Conservation (phyloP, 129 eudicot species). For the Tanacetum coccineum region DNA sequence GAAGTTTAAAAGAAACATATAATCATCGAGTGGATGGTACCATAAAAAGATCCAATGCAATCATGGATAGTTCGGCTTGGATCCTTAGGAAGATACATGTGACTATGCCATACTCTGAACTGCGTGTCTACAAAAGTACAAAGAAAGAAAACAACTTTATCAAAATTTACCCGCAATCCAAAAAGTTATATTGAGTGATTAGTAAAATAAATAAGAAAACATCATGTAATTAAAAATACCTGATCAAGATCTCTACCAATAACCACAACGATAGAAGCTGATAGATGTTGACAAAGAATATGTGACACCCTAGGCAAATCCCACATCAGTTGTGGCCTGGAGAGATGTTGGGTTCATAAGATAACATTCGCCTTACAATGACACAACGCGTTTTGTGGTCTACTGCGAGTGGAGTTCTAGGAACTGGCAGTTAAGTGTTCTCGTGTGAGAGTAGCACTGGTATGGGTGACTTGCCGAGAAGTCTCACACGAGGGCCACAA, state of each 20-base stretch:
- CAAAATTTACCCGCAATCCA: not conserved
- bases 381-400: too few species aligned
- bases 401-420: too few species aligned
- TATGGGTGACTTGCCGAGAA: too few species aligned
- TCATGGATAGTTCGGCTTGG: constrained; percentile 78
- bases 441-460: too few species aligned
- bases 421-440: too few species aligned
- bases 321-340: too few species aligned
- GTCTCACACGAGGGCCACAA: too few species aligned
- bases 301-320: too few species aligned
- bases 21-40: constrained; percentile 27
- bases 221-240: constrained; percentile 34
- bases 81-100: constrained; percentile 70
- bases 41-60: constrained; percentile 78
- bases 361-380: too few species aligned
- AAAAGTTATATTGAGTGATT: not conserved
- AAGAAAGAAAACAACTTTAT: constrained; percentile 19
- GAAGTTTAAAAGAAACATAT: constrained; percentile 7
- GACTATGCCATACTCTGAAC: constrained; percentile 59
- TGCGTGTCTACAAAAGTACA: constrained; percentile 56
- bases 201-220: not conserved
- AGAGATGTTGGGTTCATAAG: too few species aligned
- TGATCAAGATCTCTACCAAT: constrained; percentile 84
- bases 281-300: too few species aligned
- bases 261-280: too few species aligned